phyloP scores from a whole-genome alignment of 495 filamentous ascomycete species.

The Penicillium canescens region DNA sequence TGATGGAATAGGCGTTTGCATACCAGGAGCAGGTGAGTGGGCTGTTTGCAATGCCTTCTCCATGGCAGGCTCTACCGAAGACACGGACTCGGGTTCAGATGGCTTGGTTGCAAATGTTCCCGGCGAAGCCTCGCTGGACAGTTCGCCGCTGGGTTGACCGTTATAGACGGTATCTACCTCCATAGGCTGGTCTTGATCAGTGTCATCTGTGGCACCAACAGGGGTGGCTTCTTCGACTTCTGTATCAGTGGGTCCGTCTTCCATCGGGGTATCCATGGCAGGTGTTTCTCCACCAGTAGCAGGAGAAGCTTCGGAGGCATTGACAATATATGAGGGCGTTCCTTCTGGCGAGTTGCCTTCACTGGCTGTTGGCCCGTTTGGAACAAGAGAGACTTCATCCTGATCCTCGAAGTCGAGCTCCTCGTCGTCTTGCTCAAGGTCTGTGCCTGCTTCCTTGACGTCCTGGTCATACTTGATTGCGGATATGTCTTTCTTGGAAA shows the following conservation, averaged over 20 bases:
- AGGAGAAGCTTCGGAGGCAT: constrained; percentile 15
- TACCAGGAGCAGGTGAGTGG: constrained; percentile 37
- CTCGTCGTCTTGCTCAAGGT: constrained; percentile 22
- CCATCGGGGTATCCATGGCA: not conserved
- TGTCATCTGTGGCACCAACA: not conserved
- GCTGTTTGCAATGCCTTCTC: constrained; percentile 36
- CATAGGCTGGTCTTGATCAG: constrained; percentile 11
- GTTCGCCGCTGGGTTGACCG: constrained; percentile 30
- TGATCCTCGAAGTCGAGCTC: constrained; percentile 37
- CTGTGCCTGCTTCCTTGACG: constrained; percentile 20
- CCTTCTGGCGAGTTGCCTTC: constrained; percentile 15
- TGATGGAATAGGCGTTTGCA: constrained; percentile 78
- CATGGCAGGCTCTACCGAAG: constrained; percentile 51
- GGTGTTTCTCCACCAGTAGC: not conserved
- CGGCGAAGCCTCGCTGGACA: constrained; percentile 52
- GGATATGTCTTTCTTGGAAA: constrained; percentile 44
- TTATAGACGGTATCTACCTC: constrained; percentile 17
- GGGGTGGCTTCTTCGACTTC: constrained; percentile 7
- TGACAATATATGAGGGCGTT: constrained; percentile 18
- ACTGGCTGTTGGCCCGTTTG: constrained; percentile 28
- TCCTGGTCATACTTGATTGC: constrained; percentile 35
- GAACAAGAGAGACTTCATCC: constrained; percentile 48
- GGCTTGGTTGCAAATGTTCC: constrained; percentile 66
- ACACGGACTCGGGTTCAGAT: constrained; percentile 66
- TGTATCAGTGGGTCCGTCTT: constrained; percentile 4